Conservation (phyloP, 306 rosid species). For the Acacia acuminata region DNA sequence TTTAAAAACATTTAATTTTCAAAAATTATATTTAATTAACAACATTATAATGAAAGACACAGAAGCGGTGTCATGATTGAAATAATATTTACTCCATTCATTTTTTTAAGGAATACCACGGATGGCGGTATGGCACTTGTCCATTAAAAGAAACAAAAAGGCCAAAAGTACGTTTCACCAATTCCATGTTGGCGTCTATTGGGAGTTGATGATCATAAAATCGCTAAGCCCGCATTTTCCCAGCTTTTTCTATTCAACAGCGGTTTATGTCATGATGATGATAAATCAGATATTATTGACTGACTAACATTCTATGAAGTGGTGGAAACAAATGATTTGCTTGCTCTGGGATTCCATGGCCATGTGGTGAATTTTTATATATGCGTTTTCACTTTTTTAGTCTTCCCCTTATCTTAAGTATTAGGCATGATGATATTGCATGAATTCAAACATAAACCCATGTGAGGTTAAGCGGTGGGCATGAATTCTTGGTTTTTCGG, state of each 20-base stretch:
- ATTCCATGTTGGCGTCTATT: background rate
- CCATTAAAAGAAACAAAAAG: background rate
- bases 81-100: too few species aligned
- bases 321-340: background rate
- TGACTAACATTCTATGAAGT: background rate
- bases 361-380: too few species aligned
- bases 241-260: background rate
- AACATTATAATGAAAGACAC: background rate
- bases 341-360: too few species aligned
- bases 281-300: background rate
- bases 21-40: background rate
- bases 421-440: too few species aligned
- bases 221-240: background rate
- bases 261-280: background rate
- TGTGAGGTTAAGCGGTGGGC: too few species aligned
- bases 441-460: too few species aligned
- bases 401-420: too few species aligned
- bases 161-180: background rate
- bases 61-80: background rate
- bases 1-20: background rate
- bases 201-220: too few species aligned
- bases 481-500: too few species aligned
- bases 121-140: background rate
- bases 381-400: too few species aligned
- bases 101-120: background rate